A percentile compares a stretch with the other conserved stretches of the same genome.
phyloP scores from a whole-genome alignment of 345 rosid genomes.

The Populus nigra region DNA sequence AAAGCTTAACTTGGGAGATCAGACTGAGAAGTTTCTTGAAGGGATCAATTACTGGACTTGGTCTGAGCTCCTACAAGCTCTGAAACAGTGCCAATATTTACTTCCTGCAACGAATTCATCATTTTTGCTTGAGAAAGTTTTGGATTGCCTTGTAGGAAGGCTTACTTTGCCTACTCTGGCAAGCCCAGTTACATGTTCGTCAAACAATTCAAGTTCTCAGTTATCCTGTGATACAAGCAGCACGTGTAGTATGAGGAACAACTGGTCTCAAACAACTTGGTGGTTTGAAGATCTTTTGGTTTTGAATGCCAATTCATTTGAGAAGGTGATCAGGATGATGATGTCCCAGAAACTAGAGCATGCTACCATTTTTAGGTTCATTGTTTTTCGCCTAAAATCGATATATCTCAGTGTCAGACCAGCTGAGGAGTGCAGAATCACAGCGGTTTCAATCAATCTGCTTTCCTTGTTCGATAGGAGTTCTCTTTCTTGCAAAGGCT shows the following conservation, averaged over 20 bases:
- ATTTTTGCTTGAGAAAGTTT: constrained; percentile 29
- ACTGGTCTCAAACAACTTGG: constrained; percentile 27
- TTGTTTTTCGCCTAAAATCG: constrained; percentile 37
- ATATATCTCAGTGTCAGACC: constrained; percentile 8
- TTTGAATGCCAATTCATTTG: constrained; percentile 34
- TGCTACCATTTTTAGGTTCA: constrained; percentile 35
- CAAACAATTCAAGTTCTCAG: constrained; percentile 32
- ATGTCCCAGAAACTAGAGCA: constrained; percentile 31
- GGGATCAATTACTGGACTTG: constrained; percentile 52
- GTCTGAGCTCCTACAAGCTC: constrained; percentile 47
- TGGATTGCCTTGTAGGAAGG: constrained; percentile 31
- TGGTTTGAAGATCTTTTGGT: constrained; percentile 52
- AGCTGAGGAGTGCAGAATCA: constrained; percentile 32
- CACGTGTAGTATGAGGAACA: constrained; percentile 28
- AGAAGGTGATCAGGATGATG: constrained; percentile 29
- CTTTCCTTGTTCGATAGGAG: constrained; percentile 33
- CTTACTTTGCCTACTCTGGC: constrained; percentile 27
- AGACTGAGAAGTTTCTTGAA: constrained; percentile 29
- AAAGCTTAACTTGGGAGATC: constrained; percentile 24
- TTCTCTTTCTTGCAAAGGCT: constrained; percentile 38
- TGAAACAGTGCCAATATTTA: constrained; percentile 46
- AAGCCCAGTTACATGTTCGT: constrained; percentile 27
- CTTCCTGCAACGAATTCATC: constrained; percentile 27
- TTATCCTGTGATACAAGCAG: constrained; percentile 36
- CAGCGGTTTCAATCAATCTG: constrained; percentile 30